Base-by-base conservation (phyloP, 148 eudicot genomes). In the Cornus kousa region DNA sequence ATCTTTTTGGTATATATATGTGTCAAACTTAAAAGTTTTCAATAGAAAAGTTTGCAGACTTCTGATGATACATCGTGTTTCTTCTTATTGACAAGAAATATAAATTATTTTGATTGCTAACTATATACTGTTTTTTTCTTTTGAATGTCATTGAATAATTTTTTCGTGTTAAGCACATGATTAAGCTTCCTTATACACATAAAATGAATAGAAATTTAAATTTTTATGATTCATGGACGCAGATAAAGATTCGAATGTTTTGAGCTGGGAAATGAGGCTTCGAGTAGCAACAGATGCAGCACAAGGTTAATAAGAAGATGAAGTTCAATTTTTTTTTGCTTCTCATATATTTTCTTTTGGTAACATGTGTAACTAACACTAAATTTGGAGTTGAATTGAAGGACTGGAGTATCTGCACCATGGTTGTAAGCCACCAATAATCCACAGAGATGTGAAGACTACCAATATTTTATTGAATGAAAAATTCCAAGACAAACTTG, bases 261-360 rank as follows among this genome's bases (percentile, higher is more conserved):
- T 88, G 23, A 67, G 77, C 67, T 87, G 87, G 87, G 79, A 43
- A 74, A 57, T 77, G 32, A 78, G 90, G 65, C 79, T 87, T 67
- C 77, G 83, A 31, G 76, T 87, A 20, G 85, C 84, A 12, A 76
- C 83, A 17, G 87, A 83, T 43, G 73, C 86, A 23, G 87, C 87
- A 31, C 87, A 82, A 75, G 90, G 89, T 84, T 2, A 65, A 71
- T 48, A 7, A 31, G 33, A 6, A 64, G 11, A 24, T 62, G 32
- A 8, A 33, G 3, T 32, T 2, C 32, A 74, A n/a, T 13, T 59
- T 74, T 23, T 57, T 57, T 13, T n/a, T n/a, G n/a, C 4, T 20
- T 4, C 1, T 57, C 62, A 5, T 14, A 57, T 10, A 2, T 46
- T 46, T 7, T 1, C 1, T 7, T 10, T 46, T 1, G 5, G 13